These are phyloP conservation scores for Sarocladium strictum DNA, from an alignment of 2,329 filamentous ascomycete species.

Conservation along the genomic window DNA sequence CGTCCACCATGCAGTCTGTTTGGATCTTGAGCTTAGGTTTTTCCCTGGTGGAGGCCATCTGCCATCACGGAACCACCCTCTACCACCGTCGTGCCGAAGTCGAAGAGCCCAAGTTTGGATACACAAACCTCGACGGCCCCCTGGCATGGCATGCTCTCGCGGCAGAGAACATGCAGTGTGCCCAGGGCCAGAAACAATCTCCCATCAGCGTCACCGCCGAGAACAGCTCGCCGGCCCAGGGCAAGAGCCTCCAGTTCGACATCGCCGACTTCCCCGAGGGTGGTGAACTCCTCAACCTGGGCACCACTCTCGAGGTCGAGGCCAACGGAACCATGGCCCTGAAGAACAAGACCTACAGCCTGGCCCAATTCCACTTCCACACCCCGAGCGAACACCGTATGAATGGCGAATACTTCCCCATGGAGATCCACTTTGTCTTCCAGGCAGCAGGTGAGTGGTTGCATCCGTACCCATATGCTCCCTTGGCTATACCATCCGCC, in stretches of 20 bases:
- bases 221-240: conserved; percentile 16
- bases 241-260: conserved; percentile 20
- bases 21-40: conserved; percentile 14
- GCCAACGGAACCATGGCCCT: conserved; percentile 38
- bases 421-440: conserved; percentile 38
- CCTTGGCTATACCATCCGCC: background rate
- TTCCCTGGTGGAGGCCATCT: conserved; percentile 19
- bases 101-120: conserved; percentile 32
- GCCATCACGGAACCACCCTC: conserved; percentile 30
- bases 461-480: background rate
- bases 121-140: conserved; percentile 35
- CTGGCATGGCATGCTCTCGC: conserved; percentile 43
- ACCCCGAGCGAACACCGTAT: conserved; percentile 51
- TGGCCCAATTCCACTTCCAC: conserved; percentile 53
- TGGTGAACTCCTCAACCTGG: conserved; percentile 38
- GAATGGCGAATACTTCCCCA: conserved; percentile 30
- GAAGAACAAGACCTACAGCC: conserved; percentile 29
- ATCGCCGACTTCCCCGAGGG: conserved; percentile 26
- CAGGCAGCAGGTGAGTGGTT: conserved; percentile 22
- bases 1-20: conserved; percentile 17
- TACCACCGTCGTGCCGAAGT: conserved; percentile 23
- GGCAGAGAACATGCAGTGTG: conserved; percentile 36
- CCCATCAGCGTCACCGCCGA: conserved; percentile 42
- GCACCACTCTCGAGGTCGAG: conserved; percentile 39
- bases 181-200: conserved; percentile 40